phyloP scores from a whole-genome alignment of 2,329 filamentous ascomycete species.

The Juglanconis sp. region DNA sequence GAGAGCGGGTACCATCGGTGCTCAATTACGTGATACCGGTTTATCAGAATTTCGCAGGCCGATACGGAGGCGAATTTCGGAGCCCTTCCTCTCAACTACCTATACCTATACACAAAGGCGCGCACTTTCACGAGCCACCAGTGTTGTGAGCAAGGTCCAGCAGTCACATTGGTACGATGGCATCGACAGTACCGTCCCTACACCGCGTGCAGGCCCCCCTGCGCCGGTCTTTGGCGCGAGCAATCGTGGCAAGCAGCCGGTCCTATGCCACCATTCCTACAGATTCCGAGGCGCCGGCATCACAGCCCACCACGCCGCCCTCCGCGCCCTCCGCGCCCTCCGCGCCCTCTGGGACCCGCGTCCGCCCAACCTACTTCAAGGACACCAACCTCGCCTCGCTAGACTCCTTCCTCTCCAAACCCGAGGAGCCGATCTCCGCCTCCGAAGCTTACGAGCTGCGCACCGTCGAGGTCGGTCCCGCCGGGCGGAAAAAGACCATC shows the following conservation, averaged over 20 bases:
- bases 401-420: constrained; percentile 50
- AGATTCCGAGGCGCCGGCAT: constrained; percentile 24
- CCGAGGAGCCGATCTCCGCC: constrained; percentile 41
- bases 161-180: constrained; percentile 28
- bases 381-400: constrained; percentile 55
- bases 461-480: constrained; percentile 63
- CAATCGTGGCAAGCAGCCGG: constrained; percentile 31
- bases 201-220: constrained; percentile 41
- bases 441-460: constrained; percentile 58
- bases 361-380: constrained; percentile 56
- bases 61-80: constrained; percentile 11
- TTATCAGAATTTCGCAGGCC: constrained; percentile 14
- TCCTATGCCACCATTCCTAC: constrained; percentile 46
- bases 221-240: constrained; percentile 35
- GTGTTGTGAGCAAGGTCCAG: background rate
- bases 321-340: constrained; percentile 20
- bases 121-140: background rate
- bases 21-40: constrained; percentile 8
- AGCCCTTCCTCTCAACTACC: background rate
- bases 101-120: background rate
- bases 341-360: constrained; percentile 14
- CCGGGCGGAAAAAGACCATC: constrained; percentile 60
- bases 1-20: constrained; percentile 13
- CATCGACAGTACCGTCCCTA: constrained; percentile 39
- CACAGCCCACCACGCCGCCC: constrained; percentile 18